Base-by-base conservation (phyloP, 2,329 filamentous ascomycete genomes). In the Ceratocystis ficicola region DNA sequence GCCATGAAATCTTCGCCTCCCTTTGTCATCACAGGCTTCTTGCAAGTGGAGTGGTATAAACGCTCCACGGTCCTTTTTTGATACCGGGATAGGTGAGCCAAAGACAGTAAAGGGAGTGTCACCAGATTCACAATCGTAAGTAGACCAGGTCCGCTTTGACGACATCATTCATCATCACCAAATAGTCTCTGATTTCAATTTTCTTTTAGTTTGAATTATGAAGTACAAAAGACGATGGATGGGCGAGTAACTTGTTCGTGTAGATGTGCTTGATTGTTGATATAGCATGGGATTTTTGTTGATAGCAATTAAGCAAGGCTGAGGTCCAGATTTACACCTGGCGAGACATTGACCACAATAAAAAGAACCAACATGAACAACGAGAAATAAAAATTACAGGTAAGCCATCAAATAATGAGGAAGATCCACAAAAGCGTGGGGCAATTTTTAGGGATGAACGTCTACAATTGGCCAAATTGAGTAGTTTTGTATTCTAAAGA, bases 1-100 rank as follows among this genome's bases (percentile, higher is more conserved):
- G 69, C 94, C 94, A 75, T 99, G 94, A 2, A 99, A 81, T 65
- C 94, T 85, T 76, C 95, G 93, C 71, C 92, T 82, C 17, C 94
- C 94, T 70, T 86, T 86, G 73, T 96, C 94, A 76, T 99, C 94
- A 67, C 88, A 89, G 74, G 95, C 92, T 73, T 96, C 93, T 79
- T 99, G 94, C 78, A 97, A 96, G 91, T 94, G 97, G n/a, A 96
- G 77, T 0, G 94, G 94, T 17, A 96, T 84, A 73, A 92, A 97
- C 50, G 89, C 90, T 68, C 92, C 93, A 77, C 96, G 90, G 74
- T 97, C 92, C 22, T 90, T 83, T 62, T 87, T 81, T 72, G 95
- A 90, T 68, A 89, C 84, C 0, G 91, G 91, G 17, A 99, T 81
- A 7, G 92, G 86, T 2, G 90, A 96, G 73, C 94, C 94, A 74